These are phyloP conservation scores for Aspergillus carlsbadensis DNA, from an alignment of 495 filamentous ascomycete genomes.

Conservation along the genomic window DNA sequence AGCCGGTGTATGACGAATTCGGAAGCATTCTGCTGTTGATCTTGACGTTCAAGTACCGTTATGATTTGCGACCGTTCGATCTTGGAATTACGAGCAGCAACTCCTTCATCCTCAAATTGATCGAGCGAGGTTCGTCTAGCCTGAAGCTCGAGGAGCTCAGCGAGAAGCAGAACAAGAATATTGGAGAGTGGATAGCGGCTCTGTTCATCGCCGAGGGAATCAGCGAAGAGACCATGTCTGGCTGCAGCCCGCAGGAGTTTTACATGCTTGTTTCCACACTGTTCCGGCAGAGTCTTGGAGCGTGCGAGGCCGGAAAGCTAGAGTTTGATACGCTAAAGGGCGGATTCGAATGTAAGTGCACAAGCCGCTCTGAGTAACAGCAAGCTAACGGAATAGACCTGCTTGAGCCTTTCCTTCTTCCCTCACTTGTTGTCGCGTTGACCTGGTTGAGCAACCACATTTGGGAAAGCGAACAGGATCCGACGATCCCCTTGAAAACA, in stretches of 20 bases:
- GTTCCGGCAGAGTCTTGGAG: constrained; percentile 80
- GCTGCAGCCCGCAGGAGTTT: constrained; percentile 90
- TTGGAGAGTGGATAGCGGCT: constrained; percentile 82
- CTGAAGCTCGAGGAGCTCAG: constrained; percentile 64
- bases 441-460: constrained; percentile 78
- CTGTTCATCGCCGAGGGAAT: constrained; percentile 84
- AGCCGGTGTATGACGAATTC: constrained; percentile 96
- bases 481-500: constrained; percentile 64
- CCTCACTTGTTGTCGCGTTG: constrained; percentile 79
- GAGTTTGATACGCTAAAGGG: constrained; percentile 79
- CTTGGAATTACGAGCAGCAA: constrained; percentile 58
- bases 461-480: constrained; percentile 65
- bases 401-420: constrained; percentile 84
- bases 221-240: constrained; percentile 84
- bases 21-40: constrained; percentile 83
- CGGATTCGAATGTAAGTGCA: constrained; percentile 80
- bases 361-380: background rate
- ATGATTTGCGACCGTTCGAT: constrained; percentile 67
- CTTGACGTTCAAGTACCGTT: constrained; percentile 80
- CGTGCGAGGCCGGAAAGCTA: constrained; percentile 66
- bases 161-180: constrained; percentile 71
- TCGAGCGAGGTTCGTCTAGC: constrained; percentile 61
- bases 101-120: constrained; percentile 78
- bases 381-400: constrained; percentile 53
- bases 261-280: constrained; percentile 88